A percentile compares a stretch with the other conserved stretches of the same genome.
phyloP scores from a whole-genome alignment of 192 early-diverging fungal species.

The Ramicandelaber brevisporus region DNA sequence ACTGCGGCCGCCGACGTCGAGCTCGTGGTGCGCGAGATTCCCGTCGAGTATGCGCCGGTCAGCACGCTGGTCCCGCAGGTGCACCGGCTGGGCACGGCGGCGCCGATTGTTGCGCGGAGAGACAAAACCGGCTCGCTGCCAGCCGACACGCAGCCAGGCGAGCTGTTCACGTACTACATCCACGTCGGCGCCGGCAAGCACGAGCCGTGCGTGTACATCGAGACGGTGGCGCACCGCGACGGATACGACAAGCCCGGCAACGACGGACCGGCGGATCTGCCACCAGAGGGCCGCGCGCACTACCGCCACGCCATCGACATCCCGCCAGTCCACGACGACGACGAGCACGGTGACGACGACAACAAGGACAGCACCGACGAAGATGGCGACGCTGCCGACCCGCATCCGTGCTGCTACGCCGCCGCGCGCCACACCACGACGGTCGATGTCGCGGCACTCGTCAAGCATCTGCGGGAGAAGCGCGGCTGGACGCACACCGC shows the following conservation, averaged over 20 bases:
- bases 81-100: conserved; percentile 5
- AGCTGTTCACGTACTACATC: conserved; percentile 17
- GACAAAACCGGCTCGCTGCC: no score
- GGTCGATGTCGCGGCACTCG: conserved; percentile 13
- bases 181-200: conserved; percentile 22
- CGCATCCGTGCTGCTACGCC: conserved; percentile 5
- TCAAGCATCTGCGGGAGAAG: conserved; percentile 4
- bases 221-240: conserved; percentile 16
- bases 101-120: not conserved
- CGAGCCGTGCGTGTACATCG: conserved; percentile 14
- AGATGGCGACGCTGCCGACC: no score
- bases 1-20: conserved; percentile 2
- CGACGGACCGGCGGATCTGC: conserved; percentile 9
- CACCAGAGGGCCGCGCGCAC: conserved; percentile 7
- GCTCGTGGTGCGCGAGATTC: conserved; percentile 17
- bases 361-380: no score
- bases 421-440: conserved; percentile 8
- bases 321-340: conserved; percentile 12
- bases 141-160: conserved; percentile 3
- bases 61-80: conserved; percentile 12
- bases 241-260: conserved; percentile 23
- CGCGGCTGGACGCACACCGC: conserved; percentile 11
- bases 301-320: conserved; percentile 4
- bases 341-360: no score
- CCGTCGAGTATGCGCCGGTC: conserved; percentile 27